Evolutionary conservation across 2,329 filamentous ascomycete species (phyloP).

Genomic region (Ascochyta fabae): DNA sequence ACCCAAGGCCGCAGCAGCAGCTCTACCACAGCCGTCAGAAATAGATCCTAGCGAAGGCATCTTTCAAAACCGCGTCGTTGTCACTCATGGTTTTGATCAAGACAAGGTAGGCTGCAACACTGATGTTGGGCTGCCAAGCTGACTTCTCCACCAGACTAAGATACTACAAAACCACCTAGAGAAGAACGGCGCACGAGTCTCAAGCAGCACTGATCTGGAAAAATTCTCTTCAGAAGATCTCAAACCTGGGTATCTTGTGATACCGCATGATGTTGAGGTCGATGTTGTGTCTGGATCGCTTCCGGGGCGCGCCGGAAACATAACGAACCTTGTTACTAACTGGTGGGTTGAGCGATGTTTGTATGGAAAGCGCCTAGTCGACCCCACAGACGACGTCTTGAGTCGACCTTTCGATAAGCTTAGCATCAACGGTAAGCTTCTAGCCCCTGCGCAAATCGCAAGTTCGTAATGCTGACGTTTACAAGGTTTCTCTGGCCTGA

Average conservation of each 20-base stretch:
- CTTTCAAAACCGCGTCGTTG: slow-evolving; percentile 53
- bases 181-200: slow-evolving; percentile 46
- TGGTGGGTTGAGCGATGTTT: slow-evolving; percentile 94
- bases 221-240: slow-evolving; percentile 36
- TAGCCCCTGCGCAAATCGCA: slow-evolving; percentile 9
- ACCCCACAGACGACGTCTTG: slow-evolving; percentile 73
- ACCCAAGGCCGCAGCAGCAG: neutral
- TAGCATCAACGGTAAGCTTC: slow-evolving; percentile 62
- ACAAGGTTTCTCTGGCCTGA: slow-evolving; percentile 70
- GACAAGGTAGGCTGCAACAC: slow-evolving; percentile 45
- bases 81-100: slow-evolving; percentile 52
- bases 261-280: slow-evolving; percentile 53
- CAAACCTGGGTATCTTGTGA: slow-evolving; percentile 48
- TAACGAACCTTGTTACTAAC: slow-evolving; percentile 69
- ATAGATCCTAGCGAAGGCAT: slow-evolving; percentile 40
- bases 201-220: slow-evolving; percentile 36
- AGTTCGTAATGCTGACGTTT: slow-evolving; percentile 25
- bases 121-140: slow-evolving; percentile 17
- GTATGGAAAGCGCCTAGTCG: slow-evolving; percentile 73
- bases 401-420: slow-evolving; percentile 78
- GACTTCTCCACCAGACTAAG: slow-evolving; percentile 35
- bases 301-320: slow-evolving; percentile 44
- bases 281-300: slow-evolving; percentile 39
- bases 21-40: slow-evolving; percentile 5
- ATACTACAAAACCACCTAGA: slow-evolving; percentile 44